Conservation (phyloP, 2,329 filamentous ascomycete genomes). For the Stagonosporopsis cucurbitacearum region DNA sequence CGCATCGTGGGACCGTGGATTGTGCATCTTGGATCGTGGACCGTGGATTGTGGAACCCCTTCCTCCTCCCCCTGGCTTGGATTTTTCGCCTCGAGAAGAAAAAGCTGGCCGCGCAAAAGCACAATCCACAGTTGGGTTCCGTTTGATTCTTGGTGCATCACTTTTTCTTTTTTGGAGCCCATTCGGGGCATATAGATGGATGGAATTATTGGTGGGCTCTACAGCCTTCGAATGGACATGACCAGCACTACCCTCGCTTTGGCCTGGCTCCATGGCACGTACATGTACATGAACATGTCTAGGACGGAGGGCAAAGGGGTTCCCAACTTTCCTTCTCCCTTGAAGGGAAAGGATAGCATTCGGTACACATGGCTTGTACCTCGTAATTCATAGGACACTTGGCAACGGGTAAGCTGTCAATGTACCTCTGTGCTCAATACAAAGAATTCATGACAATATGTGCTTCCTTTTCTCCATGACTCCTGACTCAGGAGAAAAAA, state of each 20-base stretch:
- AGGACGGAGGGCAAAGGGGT: constrained; percentile 3
- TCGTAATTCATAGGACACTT: constrained; percentile 16
- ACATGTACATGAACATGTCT: constrained; percentile 5
- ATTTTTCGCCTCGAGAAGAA: background rate
- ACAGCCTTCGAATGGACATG: constrained; percentile 11
- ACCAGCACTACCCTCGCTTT: constrained; percentile 10
- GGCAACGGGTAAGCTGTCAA: constrained; percentile 8
- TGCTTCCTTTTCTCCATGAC: background rate
- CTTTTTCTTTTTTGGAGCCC: constrained; percentile 9
- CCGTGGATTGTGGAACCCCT: no score
- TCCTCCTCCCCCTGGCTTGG: no score
- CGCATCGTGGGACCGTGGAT: background rate
- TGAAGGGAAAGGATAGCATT: constrained; percentile 9
- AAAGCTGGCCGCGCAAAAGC: constrained; percentile 3
- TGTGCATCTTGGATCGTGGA: no score
- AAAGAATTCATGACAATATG: constrained; percentile 17
- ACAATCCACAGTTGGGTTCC: constrained; percentile 1
- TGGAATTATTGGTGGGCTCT: constrained; percentile 11
- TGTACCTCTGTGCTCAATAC: constrained; percentile 20
- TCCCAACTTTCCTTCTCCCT: background rate
- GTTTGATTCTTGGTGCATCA: constrained; percentile 12
- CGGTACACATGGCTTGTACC: constrained; percentile 14
- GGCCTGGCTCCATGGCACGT: constrained; percentile 7
- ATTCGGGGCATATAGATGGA: constrained; percentile 17
- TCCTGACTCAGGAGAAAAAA: background rate